These are phyloP conservation scores for Acer campestre DNA, from an alignment of 345 rosid genomes.

Conservation along the genomic window DNA sequence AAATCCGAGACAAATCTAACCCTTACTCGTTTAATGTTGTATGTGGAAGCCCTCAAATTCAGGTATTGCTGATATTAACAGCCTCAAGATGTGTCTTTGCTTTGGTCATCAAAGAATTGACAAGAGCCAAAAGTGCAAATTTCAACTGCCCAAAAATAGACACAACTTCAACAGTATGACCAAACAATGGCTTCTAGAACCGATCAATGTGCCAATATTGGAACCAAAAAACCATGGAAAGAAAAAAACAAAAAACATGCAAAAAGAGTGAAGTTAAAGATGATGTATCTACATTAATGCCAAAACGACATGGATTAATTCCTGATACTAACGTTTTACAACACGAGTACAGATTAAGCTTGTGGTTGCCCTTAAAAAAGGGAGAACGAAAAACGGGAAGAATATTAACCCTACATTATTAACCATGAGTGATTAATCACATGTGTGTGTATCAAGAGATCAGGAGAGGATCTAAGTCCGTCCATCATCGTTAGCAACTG, in stretches of 20 bases:
- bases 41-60: too few relatives aligned
- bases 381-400: not conserved
- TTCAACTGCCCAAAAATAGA: constrained; percentile 41
- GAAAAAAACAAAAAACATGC: too few relatives aligned
- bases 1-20: not conserved
- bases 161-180: constrained; percentile 27
- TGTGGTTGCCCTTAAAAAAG: not conserved
- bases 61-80: too few relatives aligned
- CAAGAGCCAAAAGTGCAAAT: constrained; percentile 23
- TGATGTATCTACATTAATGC: not conserved
- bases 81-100: not conserved
- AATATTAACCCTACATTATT: not conserved
- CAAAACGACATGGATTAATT: not conserved
- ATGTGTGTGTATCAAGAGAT: not conserved
- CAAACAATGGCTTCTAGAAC: constrained; percentile 15
- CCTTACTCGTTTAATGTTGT: too few relatives aligned
- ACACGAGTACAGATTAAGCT: not conserved
- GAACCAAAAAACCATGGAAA: too few relatives aligned
- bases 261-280: not conserved
- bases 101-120: not conserved
- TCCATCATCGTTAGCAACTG: not conserved
- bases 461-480: not conserved
- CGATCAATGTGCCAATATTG: not conserved
- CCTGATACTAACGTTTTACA: not conserved
- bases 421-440: not conserved